Conservation (phyloP, 225 moss, liverwort and hornwort species). For the Takakia lepidozioides region DNA sequence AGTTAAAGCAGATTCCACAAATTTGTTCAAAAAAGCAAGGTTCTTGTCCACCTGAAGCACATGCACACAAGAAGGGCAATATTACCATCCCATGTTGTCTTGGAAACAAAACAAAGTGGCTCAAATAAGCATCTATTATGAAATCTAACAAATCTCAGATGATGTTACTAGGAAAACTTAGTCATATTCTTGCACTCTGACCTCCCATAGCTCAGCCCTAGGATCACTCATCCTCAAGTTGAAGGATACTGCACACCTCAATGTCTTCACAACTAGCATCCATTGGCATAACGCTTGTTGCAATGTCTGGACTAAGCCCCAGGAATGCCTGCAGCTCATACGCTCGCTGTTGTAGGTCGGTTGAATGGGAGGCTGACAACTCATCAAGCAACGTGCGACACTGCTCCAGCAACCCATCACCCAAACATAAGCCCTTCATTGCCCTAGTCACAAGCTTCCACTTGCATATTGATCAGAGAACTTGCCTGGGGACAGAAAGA, state of each 20-base stretch:
- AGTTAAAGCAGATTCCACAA: conserved; percentile 60
- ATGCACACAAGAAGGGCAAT: neutral
- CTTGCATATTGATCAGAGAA: too few species aligned
- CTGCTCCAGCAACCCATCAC: conserved; percentile 20
- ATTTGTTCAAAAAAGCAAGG: conserved; percentile 59
- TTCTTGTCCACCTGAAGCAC: conserved; percentile 55
- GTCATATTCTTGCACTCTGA: too few species aligned
- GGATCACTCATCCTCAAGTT: too few species aligned
- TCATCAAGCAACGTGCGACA: conserved; percentile 75
- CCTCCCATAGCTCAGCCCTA: too few species aligned
- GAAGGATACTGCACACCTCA: conserved; percentile 45
- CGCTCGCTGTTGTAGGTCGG: conserved; percentile 94
- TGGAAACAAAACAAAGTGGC: too few species aligned
- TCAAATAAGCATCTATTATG: too few species aligned
- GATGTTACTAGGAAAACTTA: too few species aligned
- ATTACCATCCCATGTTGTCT: too few species aligned
- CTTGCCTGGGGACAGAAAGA: too few species aligned
- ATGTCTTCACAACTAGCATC: conserved; percentile 94
- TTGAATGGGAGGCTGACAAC: conserved; percentile 84
- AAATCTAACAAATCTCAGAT: too few species aligned
- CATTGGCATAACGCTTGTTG: conserved; percentile 58
- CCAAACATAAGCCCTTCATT: neutral
- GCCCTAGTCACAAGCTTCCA: too few species aligned
- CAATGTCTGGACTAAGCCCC: conserved; percentile 46
- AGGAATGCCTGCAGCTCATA: conserved; percentile 90